Conservation (phyloP, 371 early-diverging fungal species). For the Capillidium heterosporum region DNA sequence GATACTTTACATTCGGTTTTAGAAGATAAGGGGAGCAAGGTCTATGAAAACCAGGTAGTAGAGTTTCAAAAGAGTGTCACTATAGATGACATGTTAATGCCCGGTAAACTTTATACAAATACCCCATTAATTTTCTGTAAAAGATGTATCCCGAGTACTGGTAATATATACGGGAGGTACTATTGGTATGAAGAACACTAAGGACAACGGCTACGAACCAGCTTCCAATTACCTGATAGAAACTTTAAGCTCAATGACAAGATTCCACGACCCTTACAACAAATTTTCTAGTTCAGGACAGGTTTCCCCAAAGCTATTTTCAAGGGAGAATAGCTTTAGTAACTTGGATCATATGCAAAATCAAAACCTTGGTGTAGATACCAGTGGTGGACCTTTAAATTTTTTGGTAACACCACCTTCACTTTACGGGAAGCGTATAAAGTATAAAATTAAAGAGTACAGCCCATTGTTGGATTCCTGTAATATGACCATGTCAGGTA, state of each 20-base stretch:
- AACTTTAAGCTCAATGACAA: conserved; percentile 44
- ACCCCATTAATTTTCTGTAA: background rate
- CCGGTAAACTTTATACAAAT: conserved; percentile 2
- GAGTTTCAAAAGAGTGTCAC: conserved; percentile 4
- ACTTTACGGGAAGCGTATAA: conserved; percentile 74
- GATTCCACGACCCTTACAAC: conserved; percentile 72
- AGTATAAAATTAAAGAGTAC: conserved; percentile 84
- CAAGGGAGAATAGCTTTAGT: background rate
- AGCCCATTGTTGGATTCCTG: conserved; percentile 83
- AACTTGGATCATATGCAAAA: background rate
- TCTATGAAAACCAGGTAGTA: background rate
- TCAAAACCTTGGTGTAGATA: background rate
- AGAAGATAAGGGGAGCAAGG: no score
- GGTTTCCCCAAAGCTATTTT: background rate
- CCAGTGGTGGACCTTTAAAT: background rate
- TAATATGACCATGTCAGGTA: conserved; percentile 79
- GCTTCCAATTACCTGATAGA: conserved; percentile 57
- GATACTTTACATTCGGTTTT: no score
- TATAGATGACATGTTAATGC: conserved; percentile 6
- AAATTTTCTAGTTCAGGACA: background rate
- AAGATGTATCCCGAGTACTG: conserved; percentile 64
- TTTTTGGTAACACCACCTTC: conserved; percentile 72
- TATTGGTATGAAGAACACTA: conserved; percentile 81
- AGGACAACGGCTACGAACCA: conserved; percentile 56
- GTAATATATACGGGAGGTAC: conserved; percentile 91